Evolutionary conservation across 1,139 yeast genomes (phyloP).

Genomic region (Yamadazyma dendronema): DNA sequence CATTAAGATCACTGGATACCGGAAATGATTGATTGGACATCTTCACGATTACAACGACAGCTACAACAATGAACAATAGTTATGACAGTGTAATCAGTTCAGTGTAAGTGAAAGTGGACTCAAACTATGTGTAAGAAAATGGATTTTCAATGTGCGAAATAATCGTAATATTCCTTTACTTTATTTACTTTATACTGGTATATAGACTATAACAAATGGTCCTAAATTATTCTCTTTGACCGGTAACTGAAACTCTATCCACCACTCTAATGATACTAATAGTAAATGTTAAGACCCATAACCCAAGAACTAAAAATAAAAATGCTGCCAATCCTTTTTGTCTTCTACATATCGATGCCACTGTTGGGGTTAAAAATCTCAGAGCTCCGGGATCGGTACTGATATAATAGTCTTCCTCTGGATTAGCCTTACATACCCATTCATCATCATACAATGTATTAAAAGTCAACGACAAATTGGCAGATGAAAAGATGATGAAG

Average conservation of each 20-base stretch:
- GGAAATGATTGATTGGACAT: slow-evolving; percentile 20
- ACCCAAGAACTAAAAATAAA: slow-evolving; percentile 66
- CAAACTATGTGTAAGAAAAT: too few species aligned
- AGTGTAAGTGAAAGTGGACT: too few species aligned
- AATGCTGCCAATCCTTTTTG: slow-evolving; percentile 80
- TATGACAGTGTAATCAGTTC: too few species aligned
- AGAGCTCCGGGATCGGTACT: slow-evolving; percentile 15
- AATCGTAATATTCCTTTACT: background rate
- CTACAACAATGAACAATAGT: too few species aligned
- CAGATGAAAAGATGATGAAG: slow-evolving; percentile 90
- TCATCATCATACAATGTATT: slow-evolving; percentile 75
- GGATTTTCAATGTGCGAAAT: background rate
- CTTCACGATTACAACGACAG: background rate
- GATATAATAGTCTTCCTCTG: slow-evolving; percentile 15
- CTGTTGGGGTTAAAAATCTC: slow-evolving; percentile 24
- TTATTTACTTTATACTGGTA: too few species aligned
- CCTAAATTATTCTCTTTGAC: slow-evolving; percentile 11
- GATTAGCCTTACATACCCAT: slow-evolving; percentile 64
- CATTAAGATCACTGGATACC: slow-evolving; percentile 52
- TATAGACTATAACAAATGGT: too few species aligned
- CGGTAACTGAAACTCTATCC: slow-evolving; percentile 35
- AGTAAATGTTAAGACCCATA: slow-evolving; percentile 86
- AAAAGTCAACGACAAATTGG: slow-evolving; percentile 82
- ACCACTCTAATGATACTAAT: slow-evolving; percentile 83
- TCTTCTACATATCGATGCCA: slow-evolving; percentile 62